Evolutionary conservation across 345 rosid genomes (phyloP), one percentile per base, ranked within the genome.

Genomic region (Syzygium oleosum): DNA sequence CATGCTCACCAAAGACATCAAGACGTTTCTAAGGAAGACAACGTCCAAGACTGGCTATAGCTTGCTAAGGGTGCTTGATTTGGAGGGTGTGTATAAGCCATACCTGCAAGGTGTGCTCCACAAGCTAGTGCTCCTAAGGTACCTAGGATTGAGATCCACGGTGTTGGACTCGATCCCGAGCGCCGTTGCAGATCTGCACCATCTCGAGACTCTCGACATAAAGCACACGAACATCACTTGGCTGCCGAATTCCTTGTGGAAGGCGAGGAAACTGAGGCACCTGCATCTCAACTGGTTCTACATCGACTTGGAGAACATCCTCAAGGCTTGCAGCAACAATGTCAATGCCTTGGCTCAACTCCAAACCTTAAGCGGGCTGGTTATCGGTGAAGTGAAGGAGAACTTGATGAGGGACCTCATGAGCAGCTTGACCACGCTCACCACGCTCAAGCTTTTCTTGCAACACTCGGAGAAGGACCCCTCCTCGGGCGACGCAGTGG

Each of bases 1-100:
- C 25, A 63, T 9, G 54, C 88, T 90, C 29, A 89, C 61, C 13
- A 58, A 25, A 13, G 63, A 58, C 4, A 23, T 58, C 29, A 58
- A 29, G 29, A 58, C 6, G 3, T 58, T 58, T 1, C 29, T 58
- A 4, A 25, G 29, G 63, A 58, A 58, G 0, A 10, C 11, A 6
- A 25, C 63, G 6, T 58, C 63, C 63, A 10, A 58, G 63, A 58
- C 63, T 10, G 29, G n/a, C 63, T 58, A 58, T 58, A 58, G n/a
- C 1, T 58, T 58, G 14, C 63, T 25, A n/a, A 58, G 63, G 63
- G 63, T 58, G 25, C 89, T 91, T 27, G 91, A 91, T 56, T 86
- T 89, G 46, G 91, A 91, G 52, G 61, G 87, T 54, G 87, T 84
- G 5, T 87, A 85, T 79, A 86, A 59, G 68, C 92, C 92, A 3